phyloP scores from a whole-genome alignment of 2,329 filamentous ascomycete genomes.

The Dichotomopilus funicola region DNA sequence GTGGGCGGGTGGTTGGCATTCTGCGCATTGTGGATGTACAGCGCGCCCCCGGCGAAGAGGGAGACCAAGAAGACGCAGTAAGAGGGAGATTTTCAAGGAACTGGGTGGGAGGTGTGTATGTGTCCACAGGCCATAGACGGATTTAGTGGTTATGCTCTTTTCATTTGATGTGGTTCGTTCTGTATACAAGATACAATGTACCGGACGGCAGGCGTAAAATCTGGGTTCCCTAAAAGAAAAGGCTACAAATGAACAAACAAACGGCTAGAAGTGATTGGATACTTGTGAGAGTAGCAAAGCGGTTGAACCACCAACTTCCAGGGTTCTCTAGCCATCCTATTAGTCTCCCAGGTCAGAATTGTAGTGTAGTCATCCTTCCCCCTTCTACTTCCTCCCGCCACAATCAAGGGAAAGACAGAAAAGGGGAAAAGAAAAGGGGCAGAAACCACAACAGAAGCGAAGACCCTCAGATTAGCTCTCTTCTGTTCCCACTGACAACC shows the following conservation, averaged over 20 bases:
- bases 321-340: neutral
- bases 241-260: neutral
- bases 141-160: neutral
- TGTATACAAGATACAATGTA: conserved; percentile 9
- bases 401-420: neutral
- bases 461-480: conserved; percentile 38
- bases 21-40: conserved; percentile 80
- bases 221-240: conserved; percentile 4
- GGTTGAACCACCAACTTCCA: too few species aligned
- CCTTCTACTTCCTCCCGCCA: neutral
- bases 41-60: conserved; percentile 38
- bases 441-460: conserved; percentile 6
- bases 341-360: neutral
- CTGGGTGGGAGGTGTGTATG: neutral
- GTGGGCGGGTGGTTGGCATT: conserved; percentile 79
- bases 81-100: neutral
- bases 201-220: conserved; percentile 8
- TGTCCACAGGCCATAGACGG: neutral
- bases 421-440: conserved; percentile 5
- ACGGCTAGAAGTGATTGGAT: neutral
- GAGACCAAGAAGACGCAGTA: conserved; percentile 44
- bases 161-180: neutral
- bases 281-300: too few species aligned
- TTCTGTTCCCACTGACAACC: conserved; percentile 36
- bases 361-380: neutral